A percentile compares a stretch with the other conserved stretches of the same genome.
phyloP scores from a whole-genome alignment of 192 early-diverging fungal genomes.

The Physocladia obscura region DNA sequence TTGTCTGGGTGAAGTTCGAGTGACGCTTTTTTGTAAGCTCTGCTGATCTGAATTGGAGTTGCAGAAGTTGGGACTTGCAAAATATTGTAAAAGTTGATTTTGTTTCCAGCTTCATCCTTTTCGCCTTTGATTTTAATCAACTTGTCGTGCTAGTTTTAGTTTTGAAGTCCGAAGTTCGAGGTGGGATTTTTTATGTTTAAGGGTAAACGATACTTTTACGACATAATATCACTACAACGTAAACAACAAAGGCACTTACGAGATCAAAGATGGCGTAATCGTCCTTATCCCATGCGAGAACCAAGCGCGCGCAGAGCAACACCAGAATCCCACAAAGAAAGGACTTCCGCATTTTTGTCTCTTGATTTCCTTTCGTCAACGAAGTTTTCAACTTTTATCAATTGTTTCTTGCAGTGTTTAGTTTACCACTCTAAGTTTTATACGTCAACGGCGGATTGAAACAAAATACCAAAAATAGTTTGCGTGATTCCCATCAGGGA shows the following conservation, averaged over 20 bases:
- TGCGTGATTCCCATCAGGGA: background rate
- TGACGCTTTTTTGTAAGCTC: conserved; percentile 46
- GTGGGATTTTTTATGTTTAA: background rate
- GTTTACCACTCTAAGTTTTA: background rate
- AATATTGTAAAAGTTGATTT: conserved; percentile 36
- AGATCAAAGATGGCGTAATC: conserved; percentile 48
- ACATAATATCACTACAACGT: background rate
- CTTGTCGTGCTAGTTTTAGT: conserved; percentile 24
- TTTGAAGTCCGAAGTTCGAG: background rate
- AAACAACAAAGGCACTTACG: conserved; percentile 17
- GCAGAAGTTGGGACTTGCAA: conserved; percentile 37
- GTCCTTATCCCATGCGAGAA: conserved; percentile 44
- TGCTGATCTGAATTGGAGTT: conserved; percentile 33
- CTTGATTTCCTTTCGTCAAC: no score
- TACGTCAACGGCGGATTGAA: background rate
- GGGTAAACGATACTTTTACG: background rate
- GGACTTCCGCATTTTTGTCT: background rate
- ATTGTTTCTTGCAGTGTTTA: background rate
- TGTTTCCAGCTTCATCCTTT: conserved; percentile 16
- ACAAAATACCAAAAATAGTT: background rate
- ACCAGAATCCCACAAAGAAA: background rate
- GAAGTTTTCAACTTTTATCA: no score
- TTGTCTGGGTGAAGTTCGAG: conserved; percentile 51
- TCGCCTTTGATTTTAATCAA: conserved; percentile 29
- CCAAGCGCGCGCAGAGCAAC: background rate